A percentile compares a stretch with the other conserved stretches of the same genome.
phyloP scores from a whole-genome alignment of 1,284 basidiomycete species.

The Austropuccinia psidii region DNA sequence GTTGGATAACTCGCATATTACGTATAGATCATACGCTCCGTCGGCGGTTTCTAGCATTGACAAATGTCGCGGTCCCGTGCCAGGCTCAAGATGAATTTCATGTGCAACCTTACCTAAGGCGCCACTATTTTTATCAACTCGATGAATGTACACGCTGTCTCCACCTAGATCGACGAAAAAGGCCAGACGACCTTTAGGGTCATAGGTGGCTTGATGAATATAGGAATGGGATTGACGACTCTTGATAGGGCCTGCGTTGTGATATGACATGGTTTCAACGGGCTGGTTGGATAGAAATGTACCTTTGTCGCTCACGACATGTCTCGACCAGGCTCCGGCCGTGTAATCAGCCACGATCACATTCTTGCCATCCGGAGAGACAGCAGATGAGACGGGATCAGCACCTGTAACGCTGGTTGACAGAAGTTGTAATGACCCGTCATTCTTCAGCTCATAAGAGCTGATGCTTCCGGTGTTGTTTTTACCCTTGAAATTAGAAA shows the following conservation, averaged over 20 bases:
- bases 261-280: neutral
- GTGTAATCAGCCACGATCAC: slow-evolving; percentile 10
- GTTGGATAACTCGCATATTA: slow-evolving; percentile 25
- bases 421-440: neutral
- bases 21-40: neutral
- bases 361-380: slow-evolving; percentile 5
- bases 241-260: slow-evolving; percentile 3
- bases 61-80: slow-evolving; percentile 24
- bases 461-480: slow-evolving; percentile 6
- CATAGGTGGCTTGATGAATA: slow-evolving; percentile 19
- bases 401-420: neutral
- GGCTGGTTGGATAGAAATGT: neutral
- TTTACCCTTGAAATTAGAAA: neutral
- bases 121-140: neutral
- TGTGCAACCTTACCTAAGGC: neutral
- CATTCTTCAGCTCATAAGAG: neutral
- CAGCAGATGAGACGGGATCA: neutral
- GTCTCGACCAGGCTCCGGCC: neutral
- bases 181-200: slow-evolving; percentile 6
- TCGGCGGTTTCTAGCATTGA: neutral
- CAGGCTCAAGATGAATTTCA: slow-evolving; percentile 8
- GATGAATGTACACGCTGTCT: slow-evolving; percentile 19
- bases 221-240: slow-evolving; percentile 16
- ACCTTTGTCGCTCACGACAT: neutral
- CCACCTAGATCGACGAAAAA: slow-evolving; percentile 8